Base-by-base conservation (phyloP, 225 moss, liverwort and hornwort genomes). In the Pseudisothecium myosuroides region DNA sequence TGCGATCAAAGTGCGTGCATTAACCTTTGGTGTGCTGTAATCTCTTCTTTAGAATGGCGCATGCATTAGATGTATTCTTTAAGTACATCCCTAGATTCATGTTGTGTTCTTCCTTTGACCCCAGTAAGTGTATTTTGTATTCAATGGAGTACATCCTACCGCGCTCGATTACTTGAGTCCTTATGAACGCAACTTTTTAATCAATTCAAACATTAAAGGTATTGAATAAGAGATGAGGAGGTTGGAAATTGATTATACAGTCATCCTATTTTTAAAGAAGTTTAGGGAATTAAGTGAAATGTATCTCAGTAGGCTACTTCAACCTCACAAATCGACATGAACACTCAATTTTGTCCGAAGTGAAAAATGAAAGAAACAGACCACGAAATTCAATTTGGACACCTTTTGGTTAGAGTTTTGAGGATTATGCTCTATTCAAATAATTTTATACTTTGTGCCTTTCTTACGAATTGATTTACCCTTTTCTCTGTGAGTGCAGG, bases 1-100 rank as follows among this genome's bases (percentile, higher is more conserved):
- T 86, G 95, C 97, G 49, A 88, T 97, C 61, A 95, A 95, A 87
- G 97, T 96, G 90, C 87, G 92, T 75, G 31, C 65, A 43, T 68
- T 37, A 23, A 74, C 63, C 54, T 68, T 37, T 32, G 29, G 18
- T 69, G 16, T 28, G 58, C 58, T 84, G 55, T 47, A 59, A 66
- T 45, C 23, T 69, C 47, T 71, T 72, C 66, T 43, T 7, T 9
- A 34, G 39, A 63, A 54, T 66, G 41, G 49, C 7, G 66, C 60
- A 66, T 59, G 29, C 50, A 76, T 73, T 32, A 58, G 43, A 71
- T 69, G 21, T 84, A 55, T 84, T 55, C 32, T 9, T n/a, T 8
- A 6, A 54, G 83, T 54, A n/a, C 65, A 49, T 72, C 72, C 43
- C 10, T 72, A 58, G 43, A 58, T 15, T 59, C 16, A 85, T 72